A percentile compares a stretch with the other conserved stretches of the same genome.
Evolutionary conservation across 1,284 basidiomycete genomes (phyloP).

Genomic region (Pyrrhoderma lamaoense): DNA sequence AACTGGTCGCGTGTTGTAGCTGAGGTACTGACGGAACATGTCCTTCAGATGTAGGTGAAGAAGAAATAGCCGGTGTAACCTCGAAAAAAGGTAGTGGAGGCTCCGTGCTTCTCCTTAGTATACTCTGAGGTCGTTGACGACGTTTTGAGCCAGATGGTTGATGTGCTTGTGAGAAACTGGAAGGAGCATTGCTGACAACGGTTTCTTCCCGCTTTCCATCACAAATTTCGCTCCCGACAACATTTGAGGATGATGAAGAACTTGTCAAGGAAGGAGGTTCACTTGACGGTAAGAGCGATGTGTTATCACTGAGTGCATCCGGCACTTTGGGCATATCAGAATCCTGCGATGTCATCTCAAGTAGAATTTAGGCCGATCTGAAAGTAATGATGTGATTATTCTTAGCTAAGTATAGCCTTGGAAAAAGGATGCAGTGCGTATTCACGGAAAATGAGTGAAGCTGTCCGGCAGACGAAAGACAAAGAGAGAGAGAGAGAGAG

Average conservation of each 20-base stretch:
- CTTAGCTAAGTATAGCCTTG: neutral
- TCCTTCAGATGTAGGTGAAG: neutral
- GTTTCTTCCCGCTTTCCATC: too few relatives aligned
- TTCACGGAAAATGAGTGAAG: neutral
- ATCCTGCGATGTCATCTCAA: too few relatives aligned
- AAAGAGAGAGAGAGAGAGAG: neutral
- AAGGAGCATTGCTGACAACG: neutral
- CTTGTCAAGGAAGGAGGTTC: too few relatives aligned
- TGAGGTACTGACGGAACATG: too few relatives aligned
- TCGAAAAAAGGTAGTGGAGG: neutral
- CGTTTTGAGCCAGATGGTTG: neutral
- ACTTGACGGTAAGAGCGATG: too few relatives aligned
- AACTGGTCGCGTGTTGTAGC: neutral
- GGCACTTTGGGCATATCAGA: too few relatives aligned
- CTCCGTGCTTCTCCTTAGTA: conserved; percentile 1
- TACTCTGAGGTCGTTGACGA: conserved; percentile 8
- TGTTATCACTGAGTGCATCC: too few relatives aligned
- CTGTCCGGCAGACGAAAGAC: neutral
- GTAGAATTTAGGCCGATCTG: too few relatives aligned
- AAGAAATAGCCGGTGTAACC: conserved; percentile 2
- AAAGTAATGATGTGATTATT: too few relatives aligned
- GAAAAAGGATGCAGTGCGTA: neutral
- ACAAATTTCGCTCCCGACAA: too few relatives aligned
- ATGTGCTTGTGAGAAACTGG: neutral
- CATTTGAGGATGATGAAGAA: too few relatives aligned